These are phyloP conservation scores for Pseudogymnoascus sp. DNA, from an alignment of 2,329 filamentous ascomycete genomes.

Conservation along the genomic window DNA sequence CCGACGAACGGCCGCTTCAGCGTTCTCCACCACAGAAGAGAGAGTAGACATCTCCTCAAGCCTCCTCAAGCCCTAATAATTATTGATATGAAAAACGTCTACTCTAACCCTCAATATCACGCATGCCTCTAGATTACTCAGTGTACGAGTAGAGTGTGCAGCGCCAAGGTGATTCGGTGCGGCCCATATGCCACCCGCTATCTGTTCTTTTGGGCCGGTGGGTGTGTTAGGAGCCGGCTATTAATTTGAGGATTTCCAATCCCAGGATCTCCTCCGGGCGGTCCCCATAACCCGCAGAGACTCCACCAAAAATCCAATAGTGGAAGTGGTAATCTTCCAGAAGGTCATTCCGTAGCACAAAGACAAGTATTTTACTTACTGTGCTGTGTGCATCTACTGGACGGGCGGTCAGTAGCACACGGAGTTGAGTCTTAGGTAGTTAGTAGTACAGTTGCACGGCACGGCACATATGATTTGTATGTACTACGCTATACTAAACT, in stretches of 20 bases:
- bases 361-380: neutral
- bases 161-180: neutral
- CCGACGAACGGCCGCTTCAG: neutral
- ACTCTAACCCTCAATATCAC: neutral
- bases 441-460: neutral
- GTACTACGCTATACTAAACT: neutral
- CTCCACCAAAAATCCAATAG: slow-evolving; percentile 9
- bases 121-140: neutral
- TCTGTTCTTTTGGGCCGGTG: slow-evolving; percentile 1
- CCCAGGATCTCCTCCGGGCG: neutral
- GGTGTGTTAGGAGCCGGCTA: neutral
- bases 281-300: neutral
- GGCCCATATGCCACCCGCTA: neutral
- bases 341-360: slow-evolving; percentile 3
- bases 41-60: neutral
- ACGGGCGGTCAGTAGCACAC: no score
- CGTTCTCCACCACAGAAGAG: neutral
- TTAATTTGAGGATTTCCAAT: slow-evolving; percentile 10
- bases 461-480: neutral
- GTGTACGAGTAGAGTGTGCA: neutral
- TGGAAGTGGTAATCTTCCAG: slow-evolving; percentile 9
- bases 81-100: neutral
- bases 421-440: no score
- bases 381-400: no score
- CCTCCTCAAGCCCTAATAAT: neutral